phyloP scores from a whole-genome alignment of 1,139 yeast genomes.

The Debaryomyces sp. region DNA sequence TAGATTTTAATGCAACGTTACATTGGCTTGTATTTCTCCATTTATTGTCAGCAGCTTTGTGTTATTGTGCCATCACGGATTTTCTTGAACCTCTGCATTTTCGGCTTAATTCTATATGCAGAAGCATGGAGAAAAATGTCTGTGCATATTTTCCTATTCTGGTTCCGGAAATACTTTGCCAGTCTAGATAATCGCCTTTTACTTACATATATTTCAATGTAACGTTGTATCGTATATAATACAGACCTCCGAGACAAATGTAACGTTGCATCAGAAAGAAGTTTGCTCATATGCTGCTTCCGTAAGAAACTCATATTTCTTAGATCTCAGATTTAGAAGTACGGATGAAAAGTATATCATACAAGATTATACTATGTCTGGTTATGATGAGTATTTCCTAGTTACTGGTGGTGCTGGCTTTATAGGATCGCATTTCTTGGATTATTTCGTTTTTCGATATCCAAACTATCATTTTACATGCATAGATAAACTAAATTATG shows the following conservation, averaged over 20 bases:
- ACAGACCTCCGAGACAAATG: slow-evolving; percentile 1
- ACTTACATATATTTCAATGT: neutral
- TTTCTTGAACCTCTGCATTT: neutral
- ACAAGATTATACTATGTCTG: neutral
- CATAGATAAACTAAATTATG: slow-evolving; percentile 50
- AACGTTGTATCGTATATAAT: neutral
- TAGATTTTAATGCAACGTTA: slow-evolving; percentile 19
- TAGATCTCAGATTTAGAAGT: neutral
- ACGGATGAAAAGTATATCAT: neutral
- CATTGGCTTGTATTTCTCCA: slow-evolving; percentile 3
- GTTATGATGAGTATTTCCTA: slow-evolving; percentile 30
- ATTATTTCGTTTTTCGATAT: slow-evolving; percentile 38
- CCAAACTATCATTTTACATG: slow-evolving; percentile 47
- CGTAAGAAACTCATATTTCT: neutral
- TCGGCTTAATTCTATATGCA: neutral
- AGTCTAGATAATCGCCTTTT: neutral
- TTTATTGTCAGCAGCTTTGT: neutral
- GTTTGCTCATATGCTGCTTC: neutral
- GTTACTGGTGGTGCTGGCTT: slow-evolving; percentile 67
- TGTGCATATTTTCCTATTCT: neutral
- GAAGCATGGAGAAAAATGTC: neutral
- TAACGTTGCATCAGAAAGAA: slow-evolving; percentile 5
- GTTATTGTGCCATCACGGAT: neutral
- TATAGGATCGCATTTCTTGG: slow-evolving; percentile 54
- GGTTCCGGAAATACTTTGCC: neutral